Conservation (phyloP, 202 grass and related monocot species). For the Eragrostis tef region DNA sequence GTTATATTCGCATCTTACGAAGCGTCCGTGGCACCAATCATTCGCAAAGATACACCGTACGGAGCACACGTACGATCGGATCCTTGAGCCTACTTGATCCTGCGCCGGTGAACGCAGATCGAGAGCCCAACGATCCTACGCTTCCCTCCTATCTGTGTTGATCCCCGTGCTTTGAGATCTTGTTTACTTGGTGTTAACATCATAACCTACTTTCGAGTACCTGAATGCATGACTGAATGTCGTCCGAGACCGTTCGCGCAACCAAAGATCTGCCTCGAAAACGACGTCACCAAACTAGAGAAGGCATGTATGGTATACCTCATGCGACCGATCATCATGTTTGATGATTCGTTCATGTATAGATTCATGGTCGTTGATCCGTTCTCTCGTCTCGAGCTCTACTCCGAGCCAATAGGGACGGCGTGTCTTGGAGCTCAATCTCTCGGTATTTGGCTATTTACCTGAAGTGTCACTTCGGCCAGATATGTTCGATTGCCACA, state of each 20-base stretch:
- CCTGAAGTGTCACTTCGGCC: slow-evolving; percentile 18
- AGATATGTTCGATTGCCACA: neutral
- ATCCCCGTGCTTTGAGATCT: slow-evolving; percentile 28
- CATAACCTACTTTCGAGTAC: slow-evolving; percentile 27
- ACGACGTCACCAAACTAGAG: neutral
- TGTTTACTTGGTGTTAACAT: slow-evolving; percentile 1
- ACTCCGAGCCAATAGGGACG: neutral
- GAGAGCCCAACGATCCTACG: neutral
- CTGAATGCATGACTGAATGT: neutral
- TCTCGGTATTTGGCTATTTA: neutral
- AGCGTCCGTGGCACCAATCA: slow-evolving; percentile 35
- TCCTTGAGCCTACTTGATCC: neutral
- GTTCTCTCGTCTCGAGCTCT: neutral
- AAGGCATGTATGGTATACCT: neutral
- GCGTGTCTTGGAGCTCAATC: neutral
- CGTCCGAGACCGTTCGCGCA: neutral
- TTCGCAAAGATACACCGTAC: slow-evolving; percentile 38
- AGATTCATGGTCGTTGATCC: neutral
- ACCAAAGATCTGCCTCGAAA: slow-evolving; percentile 36
- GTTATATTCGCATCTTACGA: neutral
- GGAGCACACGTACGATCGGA: neutral
- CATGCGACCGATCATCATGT: neutral
- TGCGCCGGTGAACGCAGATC: slow-evolving; percentile 4
- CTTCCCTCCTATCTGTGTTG: neutral
- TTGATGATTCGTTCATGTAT: slow-evolving; percentile 9